Evolutionary conservation across 2,329 filamentous ascomycete genomes (phyloP).

Genomic region (Fusarium nygamai): DNA sequence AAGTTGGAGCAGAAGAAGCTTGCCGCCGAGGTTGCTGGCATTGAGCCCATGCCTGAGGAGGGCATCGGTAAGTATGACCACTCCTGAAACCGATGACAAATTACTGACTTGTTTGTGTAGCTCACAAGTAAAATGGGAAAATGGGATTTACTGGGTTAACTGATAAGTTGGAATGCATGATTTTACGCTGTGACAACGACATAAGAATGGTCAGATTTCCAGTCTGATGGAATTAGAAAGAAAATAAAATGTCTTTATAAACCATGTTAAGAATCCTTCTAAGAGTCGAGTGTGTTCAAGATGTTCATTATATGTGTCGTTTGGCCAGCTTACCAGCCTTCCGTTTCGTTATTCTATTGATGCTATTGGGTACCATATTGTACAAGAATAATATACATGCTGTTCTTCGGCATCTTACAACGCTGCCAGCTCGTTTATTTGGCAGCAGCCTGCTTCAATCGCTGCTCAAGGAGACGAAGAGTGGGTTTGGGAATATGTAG

Average conservation of each 20-base stretch:
- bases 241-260: conserved; percentile 23
- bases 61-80: conserved; percentile 40
- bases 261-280: conserved; percentile 18
- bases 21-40: conserved; percentile 44
- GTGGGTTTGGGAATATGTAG: conserved; percentile 77
- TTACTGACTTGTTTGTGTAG: conserved; percentile 26
- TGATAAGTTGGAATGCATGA: conserved; percentile 16
- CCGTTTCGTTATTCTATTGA: conserved; percentile 22
- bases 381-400: conserved; percentile 41
- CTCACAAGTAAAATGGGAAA: conserved; percentile 39
- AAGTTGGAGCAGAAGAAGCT: conserved; percentile 64
- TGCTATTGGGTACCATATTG: conserved; percentile 37
- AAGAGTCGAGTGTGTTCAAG: conserved; percentile 33
- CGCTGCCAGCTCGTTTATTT: conserved; percentile 27
- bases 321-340: conserved; percentile 12
- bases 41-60: conserved; percentile 42
- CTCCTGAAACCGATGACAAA: neutral
- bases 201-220: conserved; percentile 3
- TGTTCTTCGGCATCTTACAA: conserved; percentile 18
- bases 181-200: conserved; percentile 42
- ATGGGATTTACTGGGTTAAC: neutral
- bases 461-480: conserved; percentile 67
- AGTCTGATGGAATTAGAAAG: conserved; percentile 22
- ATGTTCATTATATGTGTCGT: conserved; percentile 5
- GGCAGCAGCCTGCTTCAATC: conserved; percentile 49